Evolutionary conservation across 2,329 filamentous ascomycete genomes (phyloP), one percentile per base, ranked within the genome.

Genomic region (Cordyceps farinosa): DNA sequence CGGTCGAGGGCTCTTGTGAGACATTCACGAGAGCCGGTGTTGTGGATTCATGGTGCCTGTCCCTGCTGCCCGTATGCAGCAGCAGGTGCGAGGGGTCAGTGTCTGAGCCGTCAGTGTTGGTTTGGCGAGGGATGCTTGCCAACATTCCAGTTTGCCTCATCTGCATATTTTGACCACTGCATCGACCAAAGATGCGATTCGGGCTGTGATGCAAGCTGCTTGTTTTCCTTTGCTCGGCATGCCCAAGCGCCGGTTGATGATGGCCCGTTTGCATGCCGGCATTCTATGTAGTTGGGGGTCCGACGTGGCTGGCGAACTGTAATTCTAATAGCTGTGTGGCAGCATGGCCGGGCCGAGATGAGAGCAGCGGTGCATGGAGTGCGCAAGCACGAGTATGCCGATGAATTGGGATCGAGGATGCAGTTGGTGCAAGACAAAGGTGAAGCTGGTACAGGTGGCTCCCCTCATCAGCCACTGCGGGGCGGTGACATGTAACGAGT

Each of bases 41-140:
- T 42, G 32, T 34, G 27, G 32, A 32, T 30, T 38, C 13, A n/a
- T 2, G 6, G 32, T 27, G 48, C 48, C n/a, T 29, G 48, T 52
- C 10, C 17, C 27, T 56, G n/a, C 36, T 27, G 17, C 22, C n/a
- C 44, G 17, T 53, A 22, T 38, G 47, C 48, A 29, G 22, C 34
- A n/a, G 22, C 38, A 27, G 34, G 17, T 44, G 38, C 38, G 58
- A 38, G 38, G 44, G 40, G 27, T 29, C n/a, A 15, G 15, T 51
- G 48, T 53, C 58, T 45, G 27, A 45, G 48, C n/a, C 1, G 29
- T 27, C 36, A 38, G 58, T 61, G 48, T 61, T 61, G 58, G 58
- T 50, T 45, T 42, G 45, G 45, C 17, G 40, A 36, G 48, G 29
- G 29, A 53, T 40, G 38, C 5, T 22, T 17, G 45, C 13, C n/a